phyloP scores from a whole-genome alignment of 345 rosid species.

The Litchi chinensis region DNA sequence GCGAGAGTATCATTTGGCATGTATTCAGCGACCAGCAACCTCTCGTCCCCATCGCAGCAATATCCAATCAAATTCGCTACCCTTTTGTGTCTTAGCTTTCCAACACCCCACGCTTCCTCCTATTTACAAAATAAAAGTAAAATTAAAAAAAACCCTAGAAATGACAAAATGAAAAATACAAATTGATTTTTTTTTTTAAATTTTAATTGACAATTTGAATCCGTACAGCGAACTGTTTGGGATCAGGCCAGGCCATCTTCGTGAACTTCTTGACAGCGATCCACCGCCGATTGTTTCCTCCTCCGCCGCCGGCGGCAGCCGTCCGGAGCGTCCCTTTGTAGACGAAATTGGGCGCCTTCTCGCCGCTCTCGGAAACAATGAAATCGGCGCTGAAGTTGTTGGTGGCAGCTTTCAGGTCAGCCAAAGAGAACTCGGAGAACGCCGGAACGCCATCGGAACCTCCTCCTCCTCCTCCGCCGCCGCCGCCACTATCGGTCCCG shows the following conservation, averaged over 20 bases:
- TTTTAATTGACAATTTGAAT: not conserved
- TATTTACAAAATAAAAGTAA: slow-evolving; percentile 20
- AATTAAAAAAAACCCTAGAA: slow-evolving; percentile 29
- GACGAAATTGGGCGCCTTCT: slow-evolving; percentile 77
- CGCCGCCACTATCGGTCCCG: slow-evolving; percentile 29
- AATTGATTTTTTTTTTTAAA: not conserved
- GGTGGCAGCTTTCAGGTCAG: slow-evolving; percentile 82
- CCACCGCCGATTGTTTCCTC: slow-evolving; percentile 46
- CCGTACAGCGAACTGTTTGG: slow-evolving; percentile 79
- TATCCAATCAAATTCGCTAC: slow-evolving; percentile 90
- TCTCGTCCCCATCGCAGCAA: slow-evolving; percentile 95
- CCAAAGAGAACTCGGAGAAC: slow-evolving; percentile 68
- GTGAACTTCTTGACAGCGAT: slow-evolving; percentile 82
- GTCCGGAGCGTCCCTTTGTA: slow-evolving; percentile 67
- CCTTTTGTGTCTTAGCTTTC: slow-evolving; percentile 71
- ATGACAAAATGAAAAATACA: not conserved
- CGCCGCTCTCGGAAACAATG: slow-evolving; percentile 76
- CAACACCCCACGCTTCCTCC: slow-evolving; percentile 87
- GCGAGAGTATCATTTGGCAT: slow-evolving; percentile 87
- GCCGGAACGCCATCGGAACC: slow-evolving; percentile 34
- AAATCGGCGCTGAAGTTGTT: slow-evolving; percentile 72
- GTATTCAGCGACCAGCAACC: slow-evolving; percentile 86
- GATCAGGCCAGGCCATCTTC: slow-evolving; percentile 87
- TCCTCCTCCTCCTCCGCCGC: slow-evolving; percentile 19
- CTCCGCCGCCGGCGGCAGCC: slow-evolving; percentile 40